Base-by-base conservation (phyloP, 345 rosid species). In the Odontarrhena argentea region DNA sequence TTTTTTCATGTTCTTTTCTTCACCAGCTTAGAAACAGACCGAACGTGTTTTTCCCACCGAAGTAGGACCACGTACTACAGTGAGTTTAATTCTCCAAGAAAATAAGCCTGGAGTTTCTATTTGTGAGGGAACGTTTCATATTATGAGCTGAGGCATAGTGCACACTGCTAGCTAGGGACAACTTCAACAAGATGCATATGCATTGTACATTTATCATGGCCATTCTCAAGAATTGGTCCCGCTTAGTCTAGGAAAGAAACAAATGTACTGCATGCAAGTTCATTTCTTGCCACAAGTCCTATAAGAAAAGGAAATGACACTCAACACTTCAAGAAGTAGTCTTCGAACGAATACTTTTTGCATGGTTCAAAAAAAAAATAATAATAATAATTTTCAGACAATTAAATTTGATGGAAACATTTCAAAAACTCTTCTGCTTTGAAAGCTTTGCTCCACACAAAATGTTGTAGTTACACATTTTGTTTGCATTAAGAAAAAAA, bases 291-390 rank as follows among this genome's bases (percentile, higher is more conserved):
- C 12, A 12, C 7, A 34, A 35, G 7, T 15, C 13, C 22, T 47
- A 18, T 0, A 35, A 18, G 22, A 18, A 18, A 18, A 18, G 22
- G 22, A 18, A 18, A 18, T 18, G 22, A 18, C 22, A 18, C 22
- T 18, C 1, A 18, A 0, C 41, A 9, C 24, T 11, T 8, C 8
- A 25, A 63, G 36, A 63, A 38, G n/a, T 9, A 30, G 18, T 52
- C 32, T 28, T 54, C 43, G 13, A 54, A 43, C 25, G 26, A 35
- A 36, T 38, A 48, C 36, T 71, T 46, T 61, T n/a, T 4, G 25
- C 63, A 62, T 53, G 61, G 12, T 68, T 55, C 49, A 52, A 71
- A 60, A 51, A 18, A 60, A 56, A 37, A n/a, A 64, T 48, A 52
- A 71, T 51, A 51, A 18, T 50, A 56, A 37, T 9, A 48, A 56